Evolutionary conservation across 805 yeast species (phyloP).

Genomic region (Lipomyces yamadae): DNA sequence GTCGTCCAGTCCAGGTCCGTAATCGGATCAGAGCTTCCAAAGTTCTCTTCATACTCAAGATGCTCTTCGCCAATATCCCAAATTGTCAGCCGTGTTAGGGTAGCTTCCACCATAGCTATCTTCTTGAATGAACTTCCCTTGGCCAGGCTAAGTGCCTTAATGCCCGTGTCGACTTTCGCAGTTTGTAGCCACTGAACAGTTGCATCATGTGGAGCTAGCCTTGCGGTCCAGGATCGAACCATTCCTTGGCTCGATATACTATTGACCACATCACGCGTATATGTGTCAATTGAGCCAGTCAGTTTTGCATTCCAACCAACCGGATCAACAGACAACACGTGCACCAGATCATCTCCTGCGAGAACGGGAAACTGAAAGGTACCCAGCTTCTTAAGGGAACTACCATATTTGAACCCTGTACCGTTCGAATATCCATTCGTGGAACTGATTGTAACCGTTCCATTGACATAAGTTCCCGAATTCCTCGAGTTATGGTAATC

Average conservation of each 20-base stretch:
- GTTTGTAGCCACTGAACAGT: constrained; percentile 60
- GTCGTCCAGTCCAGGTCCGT: constrained; percentile 89
- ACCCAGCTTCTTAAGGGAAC: constrained; percentile 28
- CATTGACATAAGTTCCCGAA: constrained; percentile 7
- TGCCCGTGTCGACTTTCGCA: constrained; percentile 59
- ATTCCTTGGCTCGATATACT: constrained; percentile 60
- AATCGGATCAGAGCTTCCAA: constrained; percentile 49
- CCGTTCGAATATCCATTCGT: constrained; percentile 7
- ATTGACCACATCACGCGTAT: constrained; percentile 58
- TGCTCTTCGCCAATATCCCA: constrained; percentile 78
- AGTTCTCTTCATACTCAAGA: constrained; percentile 52
- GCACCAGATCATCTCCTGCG: constrained; percentile 48
- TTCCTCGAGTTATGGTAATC: background rate
- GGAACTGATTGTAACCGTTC: background rate
- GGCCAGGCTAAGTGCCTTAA: constrained; percentile 56
- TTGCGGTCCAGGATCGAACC: constrained; percentile 55
- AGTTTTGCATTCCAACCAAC: constrained; percentile 57
- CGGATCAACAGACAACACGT: constrained; percentile 58
- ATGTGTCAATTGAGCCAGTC: constrained; percentile 46
- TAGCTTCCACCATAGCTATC: constrained; percentile 70
- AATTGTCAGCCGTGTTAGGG: constrained; percentile 60
- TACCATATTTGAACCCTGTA: background rate
- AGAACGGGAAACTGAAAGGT: constrained; percentile 38
- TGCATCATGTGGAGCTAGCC: constrained; percentile 36
- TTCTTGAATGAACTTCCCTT: constrained; percentile 79